Evolutionary conservation across 2,329 filamentous ascomycete genomes (phyloP).

Genomic region (Salinomyces thailandicus): DNA sequence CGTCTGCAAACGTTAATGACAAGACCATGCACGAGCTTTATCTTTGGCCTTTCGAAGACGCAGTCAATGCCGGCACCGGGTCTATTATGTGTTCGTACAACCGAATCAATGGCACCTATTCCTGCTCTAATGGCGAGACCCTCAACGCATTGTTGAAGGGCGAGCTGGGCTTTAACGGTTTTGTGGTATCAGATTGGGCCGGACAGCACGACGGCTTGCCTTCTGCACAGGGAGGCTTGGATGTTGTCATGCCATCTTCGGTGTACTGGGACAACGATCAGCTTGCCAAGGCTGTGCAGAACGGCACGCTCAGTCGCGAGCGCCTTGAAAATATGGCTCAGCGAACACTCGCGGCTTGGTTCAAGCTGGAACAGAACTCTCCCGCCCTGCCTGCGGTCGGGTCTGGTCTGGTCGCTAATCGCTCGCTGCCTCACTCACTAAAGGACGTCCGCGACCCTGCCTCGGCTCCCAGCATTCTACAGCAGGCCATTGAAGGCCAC

Average conservation of each 20-base stretch:
- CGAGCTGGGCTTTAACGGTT: slow-evolving; percentile 36
- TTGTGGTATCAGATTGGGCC: slow-evolving; percentile 39
- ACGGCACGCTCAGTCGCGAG: slow-evolving; percentile 17
- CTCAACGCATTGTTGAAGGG: slow-evolving; percentile 56
- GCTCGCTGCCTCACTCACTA: slow-evolving; percentile 45
- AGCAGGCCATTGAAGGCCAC: slow-evolving; percentile 47
- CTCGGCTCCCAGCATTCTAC: slow-evolving; percentile 38
- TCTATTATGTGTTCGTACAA: slow-evolving; percentile 67
- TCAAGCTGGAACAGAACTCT: slow-evolving; percentile 5
- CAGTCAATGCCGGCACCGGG: slow-evolving; percentile 54
- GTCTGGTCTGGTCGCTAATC: slow-evolving; percentile 39
- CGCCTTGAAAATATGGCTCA: slow-evolving; percentile 23
- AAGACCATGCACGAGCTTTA: slow-evolving; percentile 16
- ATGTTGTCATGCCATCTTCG: slow-evolving; percentile 18
- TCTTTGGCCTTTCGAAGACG: slow-evolving; percentile 53
- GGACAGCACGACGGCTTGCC: slow-evolving; percentile 18
- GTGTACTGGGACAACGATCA: slow-evolving; percentile 11
- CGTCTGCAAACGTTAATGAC: slow-evolving; percentile 38
- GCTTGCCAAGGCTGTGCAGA: slow-evolving; percentile 19
- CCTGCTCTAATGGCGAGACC: slow-evolving; percentile 51
- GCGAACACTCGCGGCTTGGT: slow-evolving; percentile 18
- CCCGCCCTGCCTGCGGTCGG: slow-evolving; percentile 35
- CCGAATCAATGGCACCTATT: slow-evolving; percentile 59
- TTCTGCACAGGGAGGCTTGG: slow-evolving; percentile 15
- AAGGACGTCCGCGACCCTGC: slow-evolving; percentile 40